phyloP scores from a whole-genome alignment of 768 basidiomycete genomes.

The Pleurotus sapidus region DNA sequence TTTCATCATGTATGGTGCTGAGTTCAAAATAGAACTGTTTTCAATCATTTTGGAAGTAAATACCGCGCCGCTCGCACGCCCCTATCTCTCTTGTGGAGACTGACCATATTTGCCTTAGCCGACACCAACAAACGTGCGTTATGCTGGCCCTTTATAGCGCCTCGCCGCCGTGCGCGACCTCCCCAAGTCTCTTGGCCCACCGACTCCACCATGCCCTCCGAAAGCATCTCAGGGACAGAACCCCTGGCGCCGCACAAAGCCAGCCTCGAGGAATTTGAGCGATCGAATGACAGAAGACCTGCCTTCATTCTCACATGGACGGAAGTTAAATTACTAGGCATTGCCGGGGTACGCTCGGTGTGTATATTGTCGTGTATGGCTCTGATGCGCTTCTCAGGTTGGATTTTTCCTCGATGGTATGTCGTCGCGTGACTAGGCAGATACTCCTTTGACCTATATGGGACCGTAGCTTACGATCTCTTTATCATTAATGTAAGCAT shows the following conservation, averaged over 20 bases:
- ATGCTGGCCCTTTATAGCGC: background rate
- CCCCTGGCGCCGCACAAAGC: background rate
- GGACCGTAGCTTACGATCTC: constrained; percentile 56
- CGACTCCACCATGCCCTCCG: background rate
- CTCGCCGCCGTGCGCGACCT: background rate
- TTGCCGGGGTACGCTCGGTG: constrained; percentile 49
- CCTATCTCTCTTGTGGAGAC: background rate
- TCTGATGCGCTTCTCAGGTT: constrained; percentile 32
- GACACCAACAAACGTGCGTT: background rate
- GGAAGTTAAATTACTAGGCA: constrained; percentile 60
- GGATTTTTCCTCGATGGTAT: constrained; percentile 73
- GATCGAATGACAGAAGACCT: constrained; percentile 19
- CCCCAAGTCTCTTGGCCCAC: background rate
- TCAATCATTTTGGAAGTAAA: too few species aligned
- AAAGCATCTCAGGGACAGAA: background rate
- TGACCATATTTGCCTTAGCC: background rate
- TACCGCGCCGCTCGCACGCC: too few species aligned
- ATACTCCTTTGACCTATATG: background rate
- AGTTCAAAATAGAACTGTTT: too few species aligned
- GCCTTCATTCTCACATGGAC: constrained; percentile 29
- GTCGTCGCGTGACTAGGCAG: constrained; percentile 14
- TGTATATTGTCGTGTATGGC: background rate
- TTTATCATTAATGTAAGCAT: constrained; percentile 61
- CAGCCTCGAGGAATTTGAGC: constrained; percentile 23
- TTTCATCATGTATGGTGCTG: too few species aligned